A percentile compares a stretch with the other conserved stretches of the same genome.
These are phyloP conservation scores for Epichloe sp. DNA, from an alignment of 2,329 filamentous ascomycete species.

Conservation along the genomic window DNA sequence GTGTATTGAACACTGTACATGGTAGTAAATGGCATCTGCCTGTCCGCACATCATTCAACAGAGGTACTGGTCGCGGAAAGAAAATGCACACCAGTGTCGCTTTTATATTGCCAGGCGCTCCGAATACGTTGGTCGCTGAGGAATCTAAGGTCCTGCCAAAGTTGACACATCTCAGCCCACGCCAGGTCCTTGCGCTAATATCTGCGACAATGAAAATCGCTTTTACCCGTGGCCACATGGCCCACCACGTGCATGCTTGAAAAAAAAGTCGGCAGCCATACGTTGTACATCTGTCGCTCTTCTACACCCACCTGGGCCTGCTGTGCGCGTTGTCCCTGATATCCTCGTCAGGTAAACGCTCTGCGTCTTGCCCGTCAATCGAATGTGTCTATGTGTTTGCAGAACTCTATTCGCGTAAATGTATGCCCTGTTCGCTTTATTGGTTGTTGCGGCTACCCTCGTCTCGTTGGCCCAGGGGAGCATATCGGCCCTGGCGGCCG, in stretches of 20 bases:
- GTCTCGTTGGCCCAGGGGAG: conserved; percentile 28
- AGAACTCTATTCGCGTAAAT: conserved; percentile 14
- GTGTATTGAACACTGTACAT: background rate
- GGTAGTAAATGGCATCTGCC: background rate
- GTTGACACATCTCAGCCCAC: background rate
- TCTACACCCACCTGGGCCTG: background rate
- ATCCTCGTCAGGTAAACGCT: too few relatives aligned
- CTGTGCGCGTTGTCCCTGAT: background rate
- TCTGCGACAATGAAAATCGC: background rate
- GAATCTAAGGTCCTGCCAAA: background rate
- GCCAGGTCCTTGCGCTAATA: background rate
- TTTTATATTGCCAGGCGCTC: background rate
- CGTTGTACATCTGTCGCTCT: background rate
- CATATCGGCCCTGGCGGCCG: conserved; percentile 26
- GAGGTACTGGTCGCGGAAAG: too few relatives aligned
- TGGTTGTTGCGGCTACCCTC: conserved; percentile 18
- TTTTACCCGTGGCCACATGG: background rate
- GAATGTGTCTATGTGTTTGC: too few relatives aligned
- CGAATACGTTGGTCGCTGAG: background rate
- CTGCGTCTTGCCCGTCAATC: too few relatives aligned
- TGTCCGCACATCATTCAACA: too few relatives aligned
- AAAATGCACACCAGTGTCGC: background rate
- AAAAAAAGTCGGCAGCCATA: too few relatives aligned
- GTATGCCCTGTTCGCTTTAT: conserved; percentile 10
- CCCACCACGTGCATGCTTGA: background rate